Conservation (phyloP, 495 filamentous ascomycete species). For the Lophiostoma macrostomum region DNA sequence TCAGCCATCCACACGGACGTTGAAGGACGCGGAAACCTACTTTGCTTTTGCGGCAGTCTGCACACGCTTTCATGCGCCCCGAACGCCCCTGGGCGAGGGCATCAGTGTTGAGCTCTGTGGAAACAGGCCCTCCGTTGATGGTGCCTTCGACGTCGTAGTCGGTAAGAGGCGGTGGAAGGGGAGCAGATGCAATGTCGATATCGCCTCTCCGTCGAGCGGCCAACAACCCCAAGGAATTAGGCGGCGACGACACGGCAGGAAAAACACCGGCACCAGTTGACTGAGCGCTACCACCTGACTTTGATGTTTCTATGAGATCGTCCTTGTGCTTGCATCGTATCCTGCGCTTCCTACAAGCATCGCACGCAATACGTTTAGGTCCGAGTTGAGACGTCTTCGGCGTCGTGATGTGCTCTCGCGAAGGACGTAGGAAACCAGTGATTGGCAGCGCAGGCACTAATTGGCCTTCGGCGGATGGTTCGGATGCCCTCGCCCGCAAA, state of each 20-base stretch:
- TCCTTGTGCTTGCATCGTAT: slow-evolving; percentile 49
- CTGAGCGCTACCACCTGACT: background rate
- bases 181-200: background rate
- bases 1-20: slow-evolving; percentile 24
- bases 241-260: background rate
- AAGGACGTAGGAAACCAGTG: slow-evolving; percentile 16
- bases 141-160: slow-evolving; percentile 11
- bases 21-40: slow-evolving; percentile 43
- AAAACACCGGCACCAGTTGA: background rate
- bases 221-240: slow-evolving; percentile 5
- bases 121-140: slow-evolving; percentile 19
- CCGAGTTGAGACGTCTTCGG: slow-evolving; percentile 47
- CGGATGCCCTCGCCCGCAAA: slow-evolving; percentile 14
- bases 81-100: slow-evolving; percentile 42
- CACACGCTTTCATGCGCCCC: slow-evolving; percentile 57
- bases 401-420: slow-evolving; percentile 36
- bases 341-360: slow-evolving; percentile 44
- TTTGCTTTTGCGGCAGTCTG: slow-evolving; percentile 68
- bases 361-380: slow-evolving; percentile 46
- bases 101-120: slow-evolving; percentile 27
- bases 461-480: background rate
- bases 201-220: slow-evolving; percentile 12
- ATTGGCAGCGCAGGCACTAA: slow-evolving; percentile 3
- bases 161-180: slow-evolving; percentile 3
- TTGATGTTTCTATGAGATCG: slow-evolving; percentile 22